These are phyloP conservation scores for Fusarium denticulatum DNA, from an alignment of 2,329 filamentous ascomycete genomes.

Conservation along the genomic window DNA sequence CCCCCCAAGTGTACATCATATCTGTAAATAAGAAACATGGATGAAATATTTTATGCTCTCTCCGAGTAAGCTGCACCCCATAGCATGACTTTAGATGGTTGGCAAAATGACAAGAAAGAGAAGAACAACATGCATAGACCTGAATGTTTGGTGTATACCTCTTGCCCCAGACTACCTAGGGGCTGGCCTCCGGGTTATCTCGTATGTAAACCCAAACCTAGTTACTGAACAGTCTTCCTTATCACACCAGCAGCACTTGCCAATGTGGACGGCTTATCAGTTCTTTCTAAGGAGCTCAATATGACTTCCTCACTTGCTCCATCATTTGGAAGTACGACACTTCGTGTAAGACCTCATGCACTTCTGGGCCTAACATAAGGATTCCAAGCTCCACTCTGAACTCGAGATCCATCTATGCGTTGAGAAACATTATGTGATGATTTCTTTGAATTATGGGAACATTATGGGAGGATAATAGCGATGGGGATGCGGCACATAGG, in stretches of 20 bases:
- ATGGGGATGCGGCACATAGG: slow-evolving; percentile 54
- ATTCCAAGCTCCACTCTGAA: slow-evolving; percentile 43
- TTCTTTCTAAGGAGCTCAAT: slow-evolving; percentile 37
- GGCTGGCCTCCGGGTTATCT: slow-evolving; percentile 28
- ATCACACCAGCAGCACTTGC: slow-evolving; percentile 42
- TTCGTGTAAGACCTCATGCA: slow-evolving; percentile 41
- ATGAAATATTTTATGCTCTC: background rate
- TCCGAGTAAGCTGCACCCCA: background rate
- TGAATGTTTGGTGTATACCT: background rate
- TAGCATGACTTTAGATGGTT: background rate
- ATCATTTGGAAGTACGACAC: slow-evolving; percentile 41
- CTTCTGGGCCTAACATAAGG: slow-evolving; percentile 47
- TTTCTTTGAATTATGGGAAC: slow-evolving; percentile 41
- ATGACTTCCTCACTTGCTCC: slow-evolving; percentile 51
- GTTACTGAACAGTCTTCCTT: slow-evolving; percentile 51
- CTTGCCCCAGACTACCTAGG: background rate
- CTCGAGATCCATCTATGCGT: slow-evolving; percentile 5
- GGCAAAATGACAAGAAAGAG: background rate
- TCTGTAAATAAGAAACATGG: slow-evolving; percentile 26
- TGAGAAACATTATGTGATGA: slow-evolving; percentile 1
- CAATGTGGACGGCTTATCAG: slow-evolving; percentile 5
- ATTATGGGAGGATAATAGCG: slow-evolving; percentile 48
- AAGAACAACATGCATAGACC: background rate
- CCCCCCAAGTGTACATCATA: slow-evolving; percentile 30
- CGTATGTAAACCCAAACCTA: slow-evolving; percentile 49